Evolutionary conservation across 106 monocot genomes (phyloP), one percentile per base, ranked within the genome.

Genomic region (Dendrobium huoshanense): DNA sequence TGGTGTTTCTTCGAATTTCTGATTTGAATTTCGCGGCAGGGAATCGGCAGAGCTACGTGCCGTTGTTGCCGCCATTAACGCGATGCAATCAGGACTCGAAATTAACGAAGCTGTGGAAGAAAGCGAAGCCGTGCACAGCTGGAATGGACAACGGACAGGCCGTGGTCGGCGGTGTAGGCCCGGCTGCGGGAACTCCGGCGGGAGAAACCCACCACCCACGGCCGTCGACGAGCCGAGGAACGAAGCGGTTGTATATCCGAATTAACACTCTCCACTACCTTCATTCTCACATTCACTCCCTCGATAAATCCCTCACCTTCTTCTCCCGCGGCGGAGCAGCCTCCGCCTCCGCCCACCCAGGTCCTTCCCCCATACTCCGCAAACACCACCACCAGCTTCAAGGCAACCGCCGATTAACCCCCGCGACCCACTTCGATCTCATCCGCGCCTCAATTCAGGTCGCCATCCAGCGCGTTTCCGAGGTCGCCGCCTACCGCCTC

Each of bases 31-130:
- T 74, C 49, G 49, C 10, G 13, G 55, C 84, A 97, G 97, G 97
- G 17, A 88, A 84, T 0, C 92, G 87, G 88, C 88, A 92, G 81
- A 98, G 82, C 80, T 97, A 92, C 75, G 79, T 91, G 44, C 97
- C 97, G 31, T 70, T 67, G 20, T 84, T 94, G 9, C 97, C 97
- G 2, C 88, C 90, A 1, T 80, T 98, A 20, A 98, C 97, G 55
- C 84, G 97, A 47, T 98, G 97, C 89, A 98, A 94, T 84, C 97
- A 92, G 79, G 92, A 91, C 83, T 98, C 97, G 2, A 79, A 75
- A 20, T 81, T 98, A 44, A 61, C 84, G 41, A 86, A 86, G 72
- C 88, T 98, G 0, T 92, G 92, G 97, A 86, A 80, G 84, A 94
- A 88, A 78, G 89, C 92, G 25, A 79, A 75, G 54, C 85, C 92